Evolutionary conservation across 2,329 filamentous ascomycete genomes (phyloP).

Genomic region (Aspergillus sergii): DNA sequence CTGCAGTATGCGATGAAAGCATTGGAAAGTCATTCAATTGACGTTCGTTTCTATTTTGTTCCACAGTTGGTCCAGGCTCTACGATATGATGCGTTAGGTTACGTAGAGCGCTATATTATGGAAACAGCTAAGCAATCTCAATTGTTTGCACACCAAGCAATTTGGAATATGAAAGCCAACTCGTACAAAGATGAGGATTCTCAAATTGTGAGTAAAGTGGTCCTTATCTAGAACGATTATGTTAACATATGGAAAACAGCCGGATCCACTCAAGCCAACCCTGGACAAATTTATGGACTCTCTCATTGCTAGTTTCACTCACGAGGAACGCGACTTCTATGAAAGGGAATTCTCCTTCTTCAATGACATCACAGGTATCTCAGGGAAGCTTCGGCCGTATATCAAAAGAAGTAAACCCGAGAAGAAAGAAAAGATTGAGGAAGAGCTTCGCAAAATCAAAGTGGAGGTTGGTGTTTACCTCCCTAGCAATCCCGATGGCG

Average conservation of each 20-base stretch:
- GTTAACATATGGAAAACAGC: constrained; percentile 49
- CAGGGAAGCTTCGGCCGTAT: constrained; percentile 89
- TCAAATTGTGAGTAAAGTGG: constrained; percentile 63
- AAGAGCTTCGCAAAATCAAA: constrained; percentile 95
- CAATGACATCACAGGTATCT: constrained; percentile 91
- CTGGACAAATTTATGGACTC: constrained; percentile 86
- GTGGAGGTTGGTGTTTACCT: constrained; percentile 97
- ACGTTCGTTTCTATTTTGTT: constrained; percentile 98
- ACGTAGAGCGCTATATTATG: constrained; percentile 93
- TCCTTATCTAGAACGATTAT: background rate
- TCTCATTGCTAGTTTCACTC: constrained; percentile 79
- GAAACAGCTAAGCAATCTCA: constrained; percentile 98
- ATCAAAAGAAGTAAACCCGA: constrained; percentile 92
- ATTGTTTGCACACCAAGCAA: constrained; percentile 97
- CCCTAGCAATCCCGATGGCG: constrained; percentile 93
- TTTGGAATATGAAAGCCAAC: constrained; percentile 99
- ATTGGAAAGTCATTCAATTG: constrained; percentile 90
- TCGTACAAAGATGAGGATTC: constrained; percentile 97
- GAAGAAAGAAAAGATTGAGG: constrained; percentile 99
- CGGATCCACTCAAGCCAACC: constrained; percentile 89
- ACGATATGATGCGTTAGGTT: constrained; percentile 88
- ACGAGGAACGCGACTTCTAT: constrained; percentile 80
- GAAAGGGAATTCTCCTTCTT: constrained; percentile 98
- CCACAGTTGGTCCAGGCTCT: constrained; percentile 96
- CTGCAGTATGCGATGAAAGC: constrained; percentile 97